Evolutionary conservation across 306 rosid genomes (phyloP).

Genomic region (Parietaria judaica): DNA sequence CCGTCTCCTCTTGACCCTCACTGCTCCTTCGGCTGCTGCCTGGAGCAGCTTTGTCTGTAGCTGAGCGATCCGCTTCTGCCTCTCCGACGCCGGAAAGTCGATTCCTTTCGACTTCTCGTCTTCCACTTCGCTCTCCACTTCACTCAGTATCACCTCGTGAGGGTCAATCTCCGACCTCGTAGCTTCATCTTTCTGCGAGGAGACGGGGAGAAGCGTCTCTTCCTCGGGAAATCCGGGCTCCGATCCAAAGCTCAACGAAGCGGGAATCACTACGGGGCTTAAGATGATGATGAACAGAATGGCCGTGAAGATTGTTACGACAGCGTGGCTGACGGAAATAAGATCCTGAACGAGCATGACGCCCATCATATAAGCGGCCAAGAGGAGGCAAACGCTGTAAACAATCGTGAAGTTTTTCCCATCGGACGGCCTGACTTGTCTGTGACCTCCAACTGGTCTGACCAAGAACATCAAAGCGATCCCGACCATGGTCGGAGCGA

Average conservation of each 20-base stretch:
- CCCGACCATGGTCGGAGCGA: constrained; percentile 67
- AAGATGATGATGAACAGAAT: constrained; percentile 49
- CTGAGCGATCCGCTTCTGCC: constrained; percentile 50
- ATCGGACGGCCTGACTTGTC: constrained; percentile 60
- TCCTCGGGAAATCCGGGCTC: constrained; percentile 42
- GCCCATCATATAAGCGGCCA: constrained; percentile 89
- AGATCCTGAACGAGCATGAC: constrained; percentile 80
- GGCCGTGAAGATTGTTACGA: constrained; percentile 36
- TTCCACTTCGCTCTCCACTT: constrained; percentile 47
- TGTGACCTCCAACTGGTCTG: constrained; percentile 86
- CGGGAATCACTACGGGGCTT: constrained; percentile 59
- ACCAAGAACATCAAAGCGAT: constrained; percentile 66
- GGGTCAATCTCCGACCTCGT: constrained; percentile 30
- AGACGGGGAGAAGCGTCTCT: constrained; percentile 45
- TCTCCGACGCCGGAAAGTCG: constrained; percentile 54
- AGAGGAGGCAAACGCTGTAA: constrained; percentile 66
- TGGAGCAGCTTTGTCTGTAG: constrained; percentile 51
- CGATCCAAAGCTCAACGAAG: constrained; percentile 31
- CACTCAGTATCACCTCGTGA: constrained; percentile 49
- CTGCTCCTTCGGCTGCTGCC: constrained; percentile 80
- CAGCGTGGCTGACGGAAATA: constrained; percentile 38
- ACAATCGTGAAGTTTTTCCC: constrained; percentile 48
- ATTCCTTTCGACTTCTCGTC: constrained; percentile 42
- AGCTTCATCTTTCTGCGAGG: constrained; percentile 30
- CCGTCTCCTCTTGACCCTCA: constrained; percentile 72